Base-by-base conservation (phyloP, 352 stramenopile species). In the Phytopythium oedochilum region DNA sequence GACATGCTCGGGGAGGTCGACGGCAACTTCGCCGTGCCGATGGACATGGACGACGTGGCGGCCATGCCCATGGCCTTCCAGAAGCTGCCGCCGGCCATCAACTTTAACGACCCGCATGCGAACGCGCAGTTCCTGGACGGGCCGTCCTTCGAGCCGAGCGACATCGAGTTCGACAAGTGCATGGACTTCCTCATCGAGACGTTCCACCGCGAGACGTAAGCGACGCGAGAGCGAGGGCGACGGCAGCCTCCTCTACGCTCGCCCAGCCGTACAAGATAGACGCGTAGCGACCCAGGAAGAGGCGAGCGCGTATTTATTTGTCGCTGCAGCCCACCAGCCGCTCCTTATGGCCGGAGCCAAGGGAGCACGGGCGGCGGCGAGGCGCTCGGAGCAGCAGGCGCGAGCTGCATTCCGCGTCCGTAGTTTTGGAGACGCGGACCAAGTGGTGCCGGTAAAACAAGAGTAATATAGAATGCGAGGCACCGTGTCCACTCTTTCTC, bases 161-260 rank as follows among this genome's bases (percentile, higher is more conserved):
- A 89, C 54, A 70, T 89, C 29, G 76, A 84, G 60, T 89, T 89
- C 52, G 79, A 87, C 59, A 86, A 88, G 57, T 89, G 76, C 57
- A 89, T 89, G 63, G 79, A 89, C 60, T 89, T 89, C 53, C 65
- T 89, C 44, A 89, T 89, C 66, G 76, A 83, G 58, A 84, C 78
- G 9, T 77, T 86, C 64, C 74, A 85, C 55, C 71, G 70, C 57
- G 74, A 85, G 40, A 56, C 57, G 5, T 81, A 68, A 58, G 52
- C 34, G 36, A 20, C n/a, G 8, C 22, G 34, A n/a, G 31, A 32
- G 32, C 45, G n/a, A 1, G 26, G 14, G 25, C 29, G 29, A 9
- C 29, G 9, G 29, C 44, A 18, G 12, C 42, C 22, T 29, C 29
- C 9, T 17, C 18, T 10, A 17, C 45, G 25, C 28, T 2, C 45